These are phyloP conservation scores for Berberis vulgaris DNA, from an alignment of 164 flowering plant genomes.

Conservation along the genomic window DNA sequence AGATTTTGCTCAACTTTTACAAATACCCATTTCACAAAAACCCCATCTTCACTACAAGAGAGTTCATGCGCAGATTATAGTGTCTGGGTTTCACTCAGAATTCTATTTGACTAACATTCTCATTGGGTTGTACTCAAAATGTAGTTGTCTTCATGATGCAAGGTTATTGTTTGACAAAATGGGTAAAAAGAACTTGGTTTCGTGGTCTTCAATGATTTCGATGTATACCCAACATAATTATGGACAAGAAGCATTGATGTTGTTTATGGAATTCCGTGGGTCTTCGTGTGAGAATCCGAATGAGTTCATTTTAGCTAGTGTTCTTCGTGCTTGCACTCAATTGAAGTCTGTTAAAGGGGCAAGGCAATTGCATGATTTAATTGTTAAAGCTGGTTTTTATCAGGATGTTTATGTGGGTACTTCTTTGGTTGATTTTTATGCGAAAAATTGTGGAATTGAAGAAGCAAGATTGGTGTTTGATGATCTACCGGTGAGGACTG, in stretches of 20 bases:
- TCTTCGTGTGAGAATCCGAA: slow-evolving; percentile 23
- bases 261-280: slow-evolving; percentile 28
- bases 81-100: slow-evolving; percentile 37
- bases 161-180: slow-evolving; percentile 42
- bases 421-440: slow-evolving; percentile 43
- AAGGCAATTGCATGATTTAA: slow-evolving; percentile 34
- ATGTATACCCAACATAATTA: slow-evolving; percentile 31
- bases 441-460: slow-evolving; percentile 34
- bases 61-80: slow-evolving; percentile 34
- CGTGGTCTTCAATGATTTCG: slow-evolving; percentile 55
- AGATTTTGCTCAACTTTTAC: slow-evolving; percentile 35
- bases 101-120: slow-evolving; percentile 37
- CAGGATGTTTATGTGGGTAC: slow-evolving; percentile 60
- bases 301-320: slow-evolving; percentile 55
- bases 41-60: slow-evolving; percentile 14
- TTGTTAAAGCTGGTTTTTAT: slow-evolving; percentile 35
- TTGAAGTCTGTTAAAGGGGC: slow-evolving; percentile 23
- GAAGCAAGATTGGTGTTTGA: slow-evolving; percentile 42
- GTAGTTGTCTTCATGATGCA: slow-evolving; percentile 21
- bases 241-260: slow-evolving; percentile 30
- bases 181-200: slow-evolving; percentile 35
- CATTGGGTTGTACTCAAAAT: slow-evolving; percentile 27
- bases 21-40: slow-evolving; percentile 12
- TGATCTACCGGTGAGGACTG: slow-evolving; percentile 29
- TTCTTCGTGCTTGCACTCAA: slow-evolving; percentile 39